phyloP scores from a whole-genome alignment of 495 filamentous ascomycete species.

The Glonium stellatum region DNA sequence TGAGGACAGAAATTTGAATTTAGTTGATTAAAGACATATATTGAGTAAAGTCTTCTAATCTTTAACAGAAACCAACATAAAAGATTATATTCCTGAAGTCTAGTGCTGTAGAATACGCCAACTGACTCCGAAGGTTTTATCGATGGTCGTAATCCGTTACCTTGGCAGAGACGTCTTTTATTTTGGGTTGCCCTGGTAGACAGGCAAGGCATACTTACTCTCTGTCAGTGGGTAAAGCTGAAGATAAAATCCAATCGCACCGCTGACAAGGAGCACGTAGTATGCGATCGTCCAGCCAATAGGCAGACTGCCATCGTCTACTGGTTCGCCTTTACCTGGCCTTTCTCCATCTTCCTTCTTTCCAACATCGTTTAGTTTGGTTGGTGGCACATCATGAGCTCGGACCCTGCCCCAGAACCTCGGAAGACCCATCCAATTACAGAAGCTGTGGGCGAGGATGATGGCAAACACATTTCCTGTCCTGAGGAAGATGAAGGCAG shows the following conservation, averaged over 20 bases:
- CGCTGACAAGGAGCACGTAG: conserved; percentile 64
- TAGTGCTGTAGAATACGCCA: no score
- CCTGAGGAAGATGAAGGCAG: conserved; percentile 81
- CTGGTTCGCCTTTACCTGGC: not conserved
- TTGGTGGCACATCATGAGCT: conserved; percentile 43
- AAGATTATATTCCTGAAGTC: no score
- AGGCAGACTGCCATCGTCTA: conserved; percentile 23
- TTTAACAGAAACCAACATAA: no score
- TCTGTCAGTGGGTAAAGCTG: conserved; percentile 69
- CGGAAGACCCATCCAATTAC: conserved; percentile 89
- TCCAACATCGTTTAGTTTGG: conserved; percentile 28
- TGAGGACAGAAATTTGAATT: no score
- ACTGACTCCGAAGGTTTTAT: no score
- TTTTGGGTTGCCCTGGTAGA: conserved; percentile 1
- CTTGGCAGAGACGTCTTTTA: no score
- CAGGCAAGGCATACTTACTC: conserved; percentile 44
- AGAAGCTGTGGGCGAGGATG: conserved; percentile 76
- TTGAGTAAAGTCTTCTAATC: no score
- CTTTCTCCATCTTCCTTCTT: conserved; percentile 38
- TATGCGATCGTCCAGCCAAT: conserved; percentile 68
- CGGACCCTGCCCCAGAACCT: conserved; percentile 73
- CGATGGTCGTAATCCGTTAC: no score
- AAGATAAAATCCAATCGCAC: conserved; percentile 62
- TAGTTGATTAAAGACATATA: no score
- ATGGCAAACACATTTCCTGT: conserved; percentile 71